Percentiles rank a stretch among this genome's conserved stretches.
Evolutionary conservation across 495 filamentous ascomycete species (phyloP).

Genomic region (Choiromyces venosus): DNA sequence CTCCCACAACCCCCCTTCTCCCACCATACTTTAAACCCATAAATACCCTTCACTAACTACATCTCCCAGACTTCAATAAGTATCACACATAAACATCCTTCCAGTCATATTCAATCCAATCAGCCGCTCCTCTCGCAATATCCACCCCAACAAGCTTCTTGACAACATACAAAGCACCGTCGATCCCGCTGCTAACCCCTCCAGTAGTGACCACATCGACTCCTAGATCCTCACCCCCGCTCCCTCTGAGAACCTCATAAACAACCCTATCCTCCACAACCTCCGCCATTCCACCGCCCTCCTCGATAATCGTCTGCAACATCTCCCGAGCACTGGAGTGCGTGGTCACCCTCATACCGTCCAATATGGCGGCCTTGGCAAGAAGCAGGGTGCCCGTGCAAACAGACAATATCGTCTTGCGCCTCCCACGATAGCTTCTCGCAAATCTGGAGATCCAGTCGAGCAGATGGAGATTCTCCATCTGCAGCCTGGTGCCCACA

Average conservation of each 20-base stretch:
- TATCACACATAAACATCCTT: constrained; percentile 16
- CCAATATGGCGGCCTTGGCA: constrained; percentile 63
- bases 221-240: constrained; percentile 42
- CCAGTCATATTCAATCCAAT: constrained; percentile 28
- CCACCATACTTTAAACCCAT: background rate
- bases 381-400: constrained; percentile 70
- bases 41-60: background rate
- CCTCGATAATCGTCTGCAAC: constrained; percentile 54
- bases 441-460: constrained; percentile 21
- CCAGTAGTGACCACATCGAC: constrained; percentile 71
- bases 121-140: constrained; percentile 14
- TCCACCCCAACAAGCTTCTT: constrained; percentile 55
- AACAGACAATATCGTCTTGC: constrained; percentile 44
- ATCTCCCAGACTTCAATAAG: background rate
- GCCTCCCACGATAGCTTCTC: constrained; percentile 6
- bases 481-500: constrained; percentile 17
- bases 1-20: background rate
- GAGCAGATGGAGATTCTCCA: constrained; percentile 18
- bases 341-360: constrained; percentile 67
- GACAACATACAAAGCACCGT: constrained; percentile 73
- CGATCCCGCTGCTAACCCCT: constrained; percentile 68
- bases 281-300: constrained; percentile 49
- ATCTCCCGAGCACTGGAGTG: constrained; percentile 58
- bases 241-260: constrained; percentile 12
- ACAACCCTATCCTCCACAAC: constrained; percentile 65